phyloP scores from a whole-genome alignment of 108 stramenopile genomes.

The Nitzschia sp. region DNA sequence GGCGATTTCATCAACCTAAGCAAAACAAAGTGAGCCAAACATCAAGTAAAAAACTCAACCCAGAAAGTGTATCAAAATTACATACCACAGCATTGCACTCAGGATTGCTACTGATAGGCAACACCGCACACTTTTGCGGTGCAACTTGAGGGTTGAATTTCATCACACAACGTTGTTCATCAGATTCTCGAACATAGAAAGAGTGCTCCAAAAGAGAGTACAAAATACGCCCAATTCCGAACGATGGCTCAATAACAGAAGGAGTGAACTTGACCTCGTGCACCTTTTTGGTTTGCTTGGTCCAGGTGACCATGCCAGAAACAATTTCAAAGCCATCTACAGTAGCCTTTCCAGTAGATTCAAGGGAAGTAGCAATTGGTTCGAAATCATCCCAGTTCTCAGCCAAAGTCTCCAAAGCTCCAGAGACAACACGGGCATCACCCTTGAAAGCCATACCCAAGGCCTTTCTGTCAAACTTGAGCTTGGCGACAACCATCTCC shows the following conservation, averaged over 20 bases:
- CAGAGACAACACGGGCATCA: constrained; percentile 89
- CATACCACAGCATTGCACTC: constrained; percentile 78
- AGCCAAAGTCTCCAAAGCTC: constrained; percentile 89
- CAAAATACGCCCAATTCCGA: constrained; percentile 98
- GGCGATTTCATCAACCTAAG: constrained; percentile 77
- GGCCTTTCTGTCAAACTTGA: constrained; percentile 87
- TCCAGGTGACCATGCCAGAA: constrained; percentile 91
- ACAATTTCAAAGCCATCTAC: constrained; percentile 91
- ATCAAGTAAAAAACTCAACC: neutral
- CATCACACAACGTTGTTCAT: constrained; percentile 96
- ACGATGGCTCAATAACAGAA: constrained; percentile 99
- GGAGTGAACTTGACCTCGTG: constrained; percentile 97
- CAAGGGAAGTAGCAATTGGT: constrained; percentile 86
- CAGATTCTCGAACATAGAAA: constrained; percentile 91
- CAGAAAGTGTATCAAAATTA: neutral
- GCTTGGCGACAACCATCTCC: constrained; percentile 82
- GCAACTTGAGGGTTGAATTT: constrained; percentile 95
- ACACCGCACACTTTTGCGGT: constrained; percentile 96
- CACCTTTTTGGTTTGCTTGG: constrained; percentile 81
- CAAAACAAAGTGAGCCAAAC: constrained; percentile 1
- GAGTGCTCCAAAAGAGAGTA: constrained; percentile 98
- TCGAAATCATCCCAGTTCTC: constrained; percentile 89
- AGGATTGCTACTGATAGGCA: constrained; percentile 83
- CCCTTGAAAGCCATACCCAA: constrained; percentile 90
- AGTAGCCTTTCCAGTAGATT: constrained; percentile 78